Percentiles rank a stretch among this genome's conserved stretches.
Evolutionary conservation across 2,329 filamentous ascomycete genomes (phyloP).

Genomic region (Fusarium bactridioides): DNA sequence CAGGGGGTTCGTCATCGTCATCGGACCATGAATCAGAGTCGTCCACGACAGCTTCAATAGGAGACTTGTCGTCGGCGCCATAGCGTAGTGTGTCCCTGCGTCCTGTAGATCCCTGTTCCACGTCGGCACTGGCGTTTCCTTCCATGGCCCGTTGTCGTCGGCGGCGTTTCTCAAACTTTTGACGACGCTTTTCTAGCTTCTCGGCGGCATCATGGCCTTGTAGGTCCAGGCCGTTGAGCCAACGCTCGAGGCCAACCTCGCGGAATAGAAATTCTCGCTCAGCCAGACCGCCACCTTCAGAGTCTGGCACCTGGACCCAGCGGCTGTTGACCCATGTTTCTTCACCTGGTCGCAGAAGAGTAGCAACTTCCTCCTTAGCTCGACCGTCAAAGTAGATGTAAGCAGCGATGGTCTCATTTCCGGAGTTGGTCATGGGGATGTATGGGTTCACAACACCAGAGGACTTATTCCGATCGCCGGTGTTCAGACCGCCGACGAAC

Average conservation of each 20-base stretch:
- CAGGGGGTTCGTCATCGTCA: constrained; percentile 87
- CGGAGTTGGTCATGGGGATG: constrained; percentile 88
- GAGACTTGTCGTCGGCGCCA: constrained; percentile 76
- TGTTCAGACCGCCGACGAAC: constrained; percentile 74
- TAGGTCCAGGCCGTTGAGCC: constrained; percentile 96
- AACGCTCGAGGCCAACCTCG: constrained; percentile 93
- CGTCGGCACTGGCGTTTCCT: constrained; percentile 45
- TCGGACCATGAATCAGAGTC: constrained; percentile 80
- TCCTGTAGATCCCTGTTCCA: constrained; percentile 54
- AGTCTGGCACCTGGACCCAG: constrained; percentile 93
- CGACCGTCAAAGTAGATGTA: constrained; percentile 99
- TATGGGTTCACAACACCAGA: constrained; percentile 78
- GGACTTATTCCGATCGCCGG: constrained; percentile 58
- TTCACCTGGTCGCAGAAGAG: constrained; percentile 87
- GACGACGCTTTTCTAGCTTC: constrained; percentile 86
- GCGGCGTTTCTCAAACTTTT: constrained; percentile 77
- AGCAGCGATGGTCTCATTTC: constrained; percentile 96
- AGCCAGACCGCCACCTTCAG: constrained; percentile 91
- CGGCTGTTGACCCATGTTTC: constrained; percentile 99
- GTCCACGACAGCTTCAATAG: constrained; percentile 72
- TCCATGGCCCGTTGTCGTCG: constrained; percentile 66
- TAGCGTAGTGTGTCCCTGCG: constrained; percentile 75
- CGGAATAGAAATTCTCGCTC: constrained; percentile 97
- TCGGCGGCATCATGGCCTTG: constrained; percentile 90
- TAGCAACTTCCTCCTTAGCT: constrained; percentile 95